Evolutionary conservation across 768 basidiomycete genomes (phyloP), one percentile per base, ranked within the genome.

Genomic region (Collybiopsis luxurians): DNA sequence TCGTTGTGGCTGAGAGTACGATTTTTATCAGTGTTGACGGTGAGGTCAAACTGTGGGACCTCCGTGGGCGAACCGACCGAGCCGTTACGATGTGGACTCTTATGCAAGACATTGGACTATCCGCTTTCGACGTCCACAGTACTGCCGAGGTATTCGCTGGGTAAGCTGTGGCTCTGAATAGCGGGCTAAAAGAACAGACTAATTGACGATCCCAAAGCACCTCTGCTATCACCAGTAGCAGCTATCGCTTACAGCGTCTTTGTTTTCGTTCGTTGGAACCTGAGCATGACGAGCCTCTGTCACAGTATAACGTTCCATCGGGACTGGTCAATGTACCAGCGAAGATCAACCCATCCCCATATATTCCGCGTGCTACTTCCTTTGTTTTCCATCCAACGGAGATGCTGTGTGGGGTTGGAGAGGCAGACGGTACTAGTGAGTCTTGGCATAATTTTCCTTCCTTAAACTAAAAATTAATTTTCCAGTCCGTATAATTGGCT

Each of bases 21-120:
- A 55, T 59, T 52, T 53, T 10, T 39, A 36, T 39, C 46, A 98
- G 97, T 64, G 70, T 92, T 67, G 89, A 92, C 64, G 97, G 97
- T 0, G 86, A 91, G 63, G 88, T 97, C 40, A 90, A 90, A 64
- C 71, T 98, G 9, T 98, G 95, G 88, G 97, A 99, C 70, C 73
- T 90, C 28, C 86, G 97, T 54, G 79, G 81, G 17, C 62, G 77
- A 4, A 67, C 75, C 2, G 83, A 89, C 43, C 71, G 69, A 28
- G 79, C 91, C 4, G 66, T 83, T 12, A 76, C 83, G 48, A 79
- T 81, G 38, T 85, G 89, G 79, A 79, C 87, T 38, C 67, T 84
- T 23, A 83, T 55, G 54, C 54, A 88, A 61, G 80, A 83, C 1
- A 72, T 84, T 28, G 94, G 95, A 10, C 75, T 98, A 46, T 84